Percentiles rank a stretch among this genome's conserved stretches.
phyloP scores from a whole-genome alignment of 805 yeast genomes.

The Metschnikowia colocasiae region DNA sequence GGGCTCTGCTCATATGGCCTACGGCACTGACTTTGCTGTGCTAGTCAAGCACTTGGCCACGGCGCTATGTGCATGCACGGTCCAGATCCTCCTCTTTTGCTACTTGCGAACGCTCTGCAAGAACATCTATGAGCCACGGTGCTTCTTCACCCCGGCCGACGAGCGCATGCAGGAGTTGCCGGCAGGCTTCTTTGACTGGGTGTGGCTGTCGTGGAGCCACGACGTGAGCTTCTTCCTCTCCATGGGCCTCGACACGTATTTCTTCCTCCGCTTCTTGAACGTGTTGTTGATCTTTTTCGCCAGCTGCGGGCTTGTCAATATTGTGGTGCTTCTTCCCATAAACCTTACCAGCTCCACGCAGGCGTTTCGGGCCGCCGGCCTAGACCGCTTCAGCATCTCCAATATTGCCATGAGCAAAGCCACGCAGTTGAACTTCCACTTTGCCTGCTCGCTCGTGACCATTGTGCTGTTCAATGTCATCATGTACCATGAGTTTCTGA shows the following conservation, averaged over 20 bases:
- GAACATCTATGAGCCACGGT: slow-evolving; percentile 53
- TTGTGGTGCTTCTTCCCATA: slow-evolving; percentile 62
- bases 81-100: slow-evolving; percentile 47
- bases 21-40: slow-evolving; percentile 55
- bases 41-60: slow-evolving; percentile 54
- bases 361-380: slow-evolving; percentile 38
- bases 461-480: slow-evolving; percentile 55
- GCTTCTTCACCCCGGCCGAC: slow-evolving; percentile 39
- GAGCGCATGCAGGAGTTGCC: slow-evolving; percentile 38
- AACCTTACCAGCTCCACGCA: slow-evolving; percentile 44
- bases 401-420: slow-evolving; percentile 57
- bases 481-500: slow-evolving; percentile 52
- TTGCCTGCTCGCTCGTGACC: slow-evolving; percentile 53
- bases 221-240: slow-evolving; percentile 43
- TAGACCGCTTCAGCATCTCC: slow-evolving; percentile 70
- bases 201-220: slow-evolving; percentile 38
- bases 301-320: slow-evolving; percentile 49
- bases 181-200: slow-evolving; percentile 54
- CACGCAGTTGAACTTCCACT: slow-evolving; percentile 55
- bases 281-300: slow-evolving; percentile 50
- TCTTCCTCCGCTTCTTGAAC: slow-evolving; percentile 59
- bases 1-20: slow-evolving; percentile 55
- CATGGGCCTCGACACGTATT: slow-evolving; percentile 72
- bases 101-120: slow-evolving; percentile 30
- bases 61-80: slow-evolving; percentile 49